A percentile compares a stretch with the other conserved stretches of the same genome.
Conservation (phyloP, 495 filamentous ascomycete species). For the Lasiosphaeria miniovina region DNA sequence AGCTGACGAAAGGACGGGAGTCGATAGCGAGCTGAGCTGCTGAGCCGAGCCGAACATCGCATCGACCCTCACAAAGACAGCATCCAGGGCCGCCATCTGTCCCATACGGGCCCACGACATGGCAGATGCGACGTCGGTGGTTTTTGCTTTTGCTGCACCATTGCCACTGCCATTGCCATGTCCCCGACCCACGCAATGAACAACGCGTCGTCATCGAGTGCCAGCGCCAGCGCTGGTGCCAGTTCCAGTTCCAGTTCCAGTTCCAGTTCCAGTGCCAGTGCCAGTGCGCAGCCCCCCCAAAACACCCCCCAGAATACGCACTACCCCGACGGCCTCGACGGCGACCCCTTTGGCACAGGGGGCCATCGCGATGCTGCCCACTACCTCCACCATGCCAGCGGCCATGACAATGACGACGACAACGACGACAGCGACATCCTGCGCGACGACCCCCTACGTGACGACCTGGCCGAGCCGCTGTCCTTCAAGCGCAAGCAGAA, state of each 20-base stretch:
- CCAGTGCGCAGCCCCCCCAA: no score
- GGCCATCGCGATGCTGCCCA: conserved; percentile 14
- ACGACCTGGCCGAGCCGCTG: conserved; percentile 54
- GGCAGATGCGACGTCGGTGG: conserved; percentile 13
- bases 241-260: background rate
- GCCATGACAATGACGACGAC: conserved; percentile 41
- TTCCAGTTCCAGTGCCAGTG: no score
- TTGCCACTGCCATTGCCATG: conserved; percentile 9
- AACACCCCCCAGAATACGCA: background rate
- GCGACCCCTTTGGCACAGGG: conserved; percentile 22
- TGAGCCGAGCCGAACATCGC: background rate
- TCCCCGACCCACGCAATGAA: conserved; percentile 23
- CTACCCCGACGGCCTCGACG: conserved; percentile 16
- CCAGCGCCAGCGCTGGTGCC: conserved; percentile 3
- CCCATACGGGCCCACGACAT: conserved; percentile 12
- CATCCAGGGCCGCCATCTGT: conserved; percentile 2
- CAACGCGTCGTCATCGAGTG: conserved; percentile 17
- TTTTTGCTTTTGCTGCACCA: no score
- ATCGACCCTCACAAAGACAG: background rate
- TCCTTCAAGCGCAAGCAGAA: conserved; percentile 86
- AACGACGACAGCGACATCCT: conserved; percentile 41
- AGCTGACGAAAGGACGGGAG: no score
- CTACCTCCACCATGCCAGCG: conserved; percentile 20
- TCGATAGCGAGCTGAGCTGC: no score
- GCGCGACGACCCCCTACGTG: conserved; percentile 50